phyloP scores from a whole-genome alignment of 2,329 filamentous ascomycete genomes.

The Graphium sp. region DNA sequence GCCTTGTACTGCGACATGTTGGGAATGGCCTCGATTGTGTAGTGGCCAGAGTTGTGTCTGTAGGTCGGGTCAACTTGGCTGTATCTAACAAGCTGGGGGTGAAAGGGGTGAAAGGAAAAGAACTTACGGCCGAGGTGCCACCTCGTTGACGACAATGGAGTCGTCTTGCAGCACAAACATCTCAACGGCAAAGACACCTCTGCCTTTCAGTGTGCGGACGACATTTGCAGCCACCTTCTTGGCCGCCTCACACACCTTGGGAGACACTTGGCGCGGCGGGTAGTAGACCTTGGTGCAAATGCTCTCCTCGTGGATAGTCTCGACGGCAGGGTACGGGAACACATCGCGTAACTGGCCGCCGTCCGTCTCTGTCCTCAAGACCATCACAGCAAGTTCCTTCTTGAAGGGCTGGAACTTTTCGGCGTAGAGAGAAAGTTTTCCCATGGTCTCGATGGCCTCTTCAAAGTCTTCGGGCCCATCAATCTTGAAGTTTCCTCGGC shows the following conservation, averaged over 20 bases:
- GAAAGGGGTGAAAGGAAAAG: neutral
- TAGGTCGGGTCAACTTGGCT: constrained; percentile 4
- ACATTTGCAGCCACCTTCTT: constrained; percentile 66
- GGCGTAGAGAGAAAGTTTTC: constrained; percentile 60
- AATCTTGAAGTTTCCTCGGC: constrained; percentile 50
- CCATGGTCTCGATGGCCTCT: constrained; percentile 52
- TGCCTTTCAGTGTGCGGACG: constrained; percentile 64
- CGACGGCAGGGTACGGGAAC: constrained; percentile 73
- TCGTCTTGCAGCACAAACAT: constrained; percentile 73
- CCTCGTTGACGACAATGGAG: constrained; percentile 66
- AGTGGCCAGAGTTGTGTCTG: constrained; percentile 79
- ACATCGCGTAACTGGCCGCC: constrained; percentile 27
- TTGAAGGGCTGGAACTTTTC: constrained; percentile 80
- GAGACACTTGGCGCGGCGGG: constrained; percentile 57
- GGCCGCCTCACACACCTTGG: constrained; percentile 43
- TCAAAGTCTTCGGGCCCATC: constrained; percentile 27
- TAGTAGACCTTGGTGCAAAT: constrained; percentile 89
- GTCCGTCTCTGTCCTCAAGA: constrained; percentile 69
- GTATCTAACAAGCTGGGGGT: neutral
- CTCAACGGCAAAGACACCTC: constrained; percentile 91
- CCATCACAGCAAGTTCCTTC: constrained; percentile 86
- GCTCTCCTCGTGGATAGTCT: constrained; percentile 88
- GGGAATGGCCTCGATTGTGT: constrained; percentile 81
- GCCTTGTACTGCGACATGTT: constrained; percentile 83
- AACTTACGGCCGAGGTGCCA: constrained; percentile 47